Evolutionary conservation across 2,329 filamentous ascomycete genomes (phyloP), one percentile per base, ranked within the genome.

Genomic region (Alternaria brassicicola): DNA sequence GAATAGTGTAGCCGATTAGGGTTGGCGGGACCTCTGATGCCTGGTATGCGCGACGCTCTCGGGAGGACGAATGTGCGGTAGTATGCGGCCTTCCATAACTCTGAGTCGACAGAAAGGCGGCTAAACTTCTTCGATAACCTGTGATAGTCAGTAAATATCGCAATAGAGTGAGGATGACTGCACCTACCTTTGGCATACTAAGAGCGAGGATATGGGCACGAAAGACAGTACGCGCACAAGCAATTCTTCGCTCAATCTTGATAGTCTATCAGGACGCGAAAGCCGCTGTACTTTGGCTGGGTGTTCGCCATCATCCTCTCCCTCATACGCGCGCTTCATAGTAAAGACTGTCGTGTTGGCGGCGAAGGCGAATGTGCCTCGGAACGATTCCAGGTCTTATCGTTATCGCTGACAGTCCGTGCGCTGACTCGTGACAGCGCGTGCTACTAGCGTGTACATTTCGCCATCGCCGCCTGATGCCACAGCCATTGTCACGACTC

Each of bases 81-180:
- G 78, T 97, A 99, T 48, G 92, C 86, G 13, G 85, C 85, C 76
- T 94, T 95, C 95, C 95, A 99, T 55, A 98, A 81, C 74, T 97
- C 92, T 0, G 90, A 89, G 76, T 98, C 95, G 53, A 85, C 84
- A 7, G 91, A 85, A 17, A 98, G 84, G 36, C 82, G 83, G 66
- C 88, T 83, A 71, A 96, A 90, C 58, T 90, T 91, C 52, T 80
- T 86, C 2, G 92, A 97, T n/a, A 93, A 83, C 53, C 87, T 84
- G 80, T 35, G 6, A 12, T 9, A 21, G 43, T 71, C 6, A 68
- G 47, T n/a, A 38, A 13, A 46, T 35, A 35, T 17, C 21, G 2
- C 28, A n/a, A 5, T 28, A 3, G 15, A 8, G 1, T 9, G 10
- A 8, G 13, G 8, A 15, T 19, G 19, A 5, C 38, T n/a, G 12